These are phyloP conservation scores for Brassica balearica DNA, from an alignment of 441 rosid species.

Conservation along the genomic window DNA sequence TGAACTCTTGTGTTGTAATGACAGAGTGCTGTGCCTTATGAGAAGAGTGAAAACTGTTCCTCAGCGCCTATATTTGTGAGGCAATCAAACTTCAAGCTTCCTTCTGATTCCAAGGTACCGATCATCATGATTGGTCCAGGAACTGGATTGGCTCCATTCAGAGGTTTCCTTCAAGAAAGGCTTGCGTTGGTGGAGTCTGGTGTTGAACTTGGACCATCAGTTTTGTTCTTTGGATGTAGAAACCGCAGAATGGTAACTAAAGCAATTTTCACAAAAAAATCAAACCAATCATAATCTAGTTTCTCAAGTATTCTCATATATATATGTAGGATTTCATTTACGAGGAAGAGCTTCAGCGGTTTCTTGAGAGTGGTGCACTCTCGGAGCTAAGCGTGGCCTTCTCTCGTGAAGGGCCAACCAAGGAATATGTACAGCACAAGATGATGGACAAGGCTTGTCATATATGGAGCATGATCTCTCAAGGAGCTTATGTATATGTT, in stretches of 20 bases:
- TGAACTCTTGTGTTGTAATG: background rate
- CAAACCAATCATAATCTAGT: background rate
- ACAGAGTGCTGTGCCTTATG: conserved; percentile 76
- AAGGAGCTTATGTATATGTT: conserved; percentile 58
- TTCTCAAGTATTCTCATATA: conserved; percentile 34
- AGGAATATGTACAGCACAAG: conserved; percentile 95
- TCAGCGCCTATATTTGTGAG: conserved; percentile 87
- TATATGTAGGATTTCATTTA: conserved; percentile 79
- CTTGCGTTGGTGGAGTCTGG: conserved; percentile 79
- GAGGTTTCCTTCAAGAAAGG: conserved; percentile 98
- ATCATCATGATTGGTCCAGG: conserved; percentile 98
- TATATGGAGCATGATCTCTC: conserved; percentile 54
- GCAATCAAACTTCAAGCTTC: conserved; percentile 95
- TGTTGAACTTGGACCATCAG: conserved; percentile 76
- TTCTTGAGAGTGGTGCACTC: conserved; percentile 72
- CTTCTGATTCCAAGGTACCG: conserved; percentile 75
- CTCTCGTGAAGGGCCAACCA: conserved; percentile 96
- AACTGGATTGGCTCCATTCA: conserved; percentile 96
- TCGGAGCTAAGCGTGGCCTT: conserved; percentile 88
- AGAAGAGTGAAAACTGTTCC: conserved; percentile 71
- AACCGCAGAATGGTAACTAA: conserved; percentile 72
- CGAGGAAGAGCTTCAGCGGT: conserved; percentile 81
- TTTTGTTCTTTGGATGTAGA: conserved; percentile 95
- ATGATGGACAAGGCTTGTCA: conserved; percentile 74
- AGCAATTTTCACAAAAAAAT: background rate